Base-by-base conservation (phyloP, 2,329 filamentous ascomycete species). In the Fusarium sp. region DNA sequence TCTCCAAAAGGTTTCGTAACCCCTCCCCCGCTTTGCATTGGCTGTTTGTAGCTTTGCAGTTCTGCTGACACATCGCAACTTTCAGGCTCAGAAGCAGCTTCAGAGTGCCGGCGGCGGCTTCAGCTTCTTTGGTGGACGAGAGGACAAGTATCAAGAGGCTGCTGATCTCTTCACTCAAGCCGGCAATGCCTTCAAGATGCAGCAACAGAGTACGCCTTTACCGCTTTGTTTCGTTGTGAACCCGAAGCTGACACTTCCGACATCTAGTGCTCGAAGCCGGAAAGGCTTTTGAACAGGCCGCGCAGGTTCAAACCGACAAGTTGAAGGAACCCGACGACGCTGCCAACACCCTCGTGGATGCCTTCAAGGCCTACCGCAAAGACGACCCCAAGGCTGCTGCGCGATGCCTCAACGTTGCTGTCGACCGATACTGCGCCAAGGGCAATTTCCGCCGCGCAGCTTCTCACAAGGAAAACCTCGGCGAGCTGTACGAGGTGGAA, bases 341-440 rank as follows among this genome's bases (percentile, higher is more conserved):
- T 54, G 95, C 96, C 73, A 97, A 97, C 84, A 92, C 93, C 54
- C 86, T 95, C 70, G 90, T 92, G 79, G 95, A 98, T 82, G 96
- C 96, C 59, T 98, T 95, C 89, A 98, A 98, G 87, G 93, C 94
- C 68, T 98, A 98, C 85, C 90, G 92, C 78, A 97, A 95, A 84
- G 91, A 93, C 60, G 91, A 94, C 78, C 95, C 95, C 26, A 88
- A 94, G 80, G 92, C 96, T 78, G 96, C 95, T 22, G 94, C 93
- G 48, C 88, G 94, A 70, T 95, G 94, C 79, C 86, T 98, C 63
- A 90, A 94, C 74, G 85, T 91, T 74, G 93, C 95, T 45, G 94
- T 98, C 81, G 87, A 91, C 66, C 93, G 96, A 82, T 98, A 97
- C 84, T 96, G 94, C 77, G 85, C 90, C 76, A 95, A 95, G 84